A percentile compares a stretch with the other conserved stretches of the same genome.
Conservation (phyloP, 768 basidiomycete genomes). For the Lactifluus pinguis region DNA sequence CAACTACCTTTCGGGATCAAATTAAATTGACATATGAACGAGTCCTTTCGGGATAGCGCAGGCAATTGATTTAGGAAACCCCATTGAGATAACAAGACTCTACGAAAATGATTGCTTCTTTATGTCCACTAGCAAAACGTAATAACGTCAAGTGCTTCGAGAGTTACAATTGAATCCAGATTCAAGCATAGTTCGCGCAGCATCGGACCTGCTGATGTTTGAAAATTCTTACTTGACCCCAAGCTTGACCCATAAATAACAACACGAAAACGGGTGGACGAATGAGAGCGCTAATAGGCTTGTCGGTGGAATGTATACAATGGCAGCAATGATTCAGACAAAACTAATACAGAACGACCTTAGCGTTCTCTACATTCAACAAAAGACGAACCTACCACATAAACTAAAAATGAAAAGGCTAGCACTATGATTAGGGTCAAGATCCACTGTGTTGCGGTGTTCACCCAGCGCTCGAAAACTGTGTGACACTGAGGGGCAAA, state of each 20-base stretch:
- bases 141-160: not conserved
- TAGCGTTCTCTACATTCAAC: not conserved
- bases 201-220: not conserved
- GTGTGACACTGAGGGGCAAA: constrained; percentile 3
- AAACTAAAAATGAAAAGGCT: constrained; percentile 3
- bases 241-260: not conserved
- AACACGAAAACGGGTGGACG: not conserved
- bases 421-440: not conserved
- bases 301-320: constrained; percentile 4
- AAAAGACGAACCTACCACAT: constrained; percentile 1
- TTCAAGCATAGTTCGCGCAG: not conserved
- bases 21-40: not conserved
- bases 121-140: not conserved
- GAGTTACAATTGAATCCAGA: not conserved
- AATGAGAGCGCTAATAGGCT: not conserved
- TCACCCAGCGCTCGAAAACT: constrained; percentile 3
- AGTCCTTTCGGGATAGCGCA: not conserved
- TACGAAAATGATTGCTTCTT: not conserved
- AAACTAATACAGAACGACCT: not conserved
- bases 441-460: not conserved
- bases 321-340: constrained; percentile 2
- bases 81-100: not conserved
- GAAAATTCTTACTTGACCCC: not conserved
- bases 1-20: not conserved
- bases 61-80: not conserved